Percentiles rank a stretch among this genome's conserved stretches.
phyloP scores from a whole-genome alignment of 768 basidiomycete genomes.

The Chalciporus pseudorubinellus region DNA sequence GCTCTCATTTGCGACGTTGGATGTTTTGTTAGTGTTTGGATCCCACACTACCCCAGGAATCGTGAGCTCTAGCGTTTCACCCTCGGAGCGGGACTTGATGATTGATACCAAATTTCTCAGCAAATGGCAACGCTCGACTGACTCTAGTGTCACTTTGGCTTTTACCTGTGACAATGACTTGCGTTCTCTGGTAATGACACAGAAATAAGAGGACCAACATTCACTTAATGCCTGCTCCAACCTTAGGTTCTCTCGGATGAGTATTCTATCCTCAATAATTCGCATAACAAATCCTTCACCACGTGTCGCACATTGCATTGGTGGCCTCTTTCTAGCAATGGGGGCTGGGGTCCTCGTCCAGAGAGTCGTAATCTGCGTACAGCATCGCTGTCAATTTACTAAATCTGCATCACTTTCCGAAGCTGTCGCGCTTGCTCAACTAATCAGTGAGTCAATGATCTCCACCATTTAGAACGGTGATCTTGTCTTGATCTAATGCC shows the following conservation, averaged over 20 bases:
- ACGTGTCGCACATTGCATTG: constrained; percentile 15
- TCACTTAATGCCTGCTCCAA: neutral
- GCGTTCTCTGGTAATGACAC: constrained; percentile 20
- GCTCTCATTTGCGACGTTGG: constrained; percentile 22
- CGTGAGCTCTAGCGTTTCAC: constrained; percentile 13
- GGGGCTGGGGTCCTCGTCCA: constrained; percentile 14
- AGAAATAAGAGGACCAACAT: too few species aligned
- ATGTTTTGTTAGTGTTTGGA: constrained; percentile 24
- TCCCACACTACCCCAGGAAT: neutral
- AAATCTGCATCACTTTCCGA: constrained; percentile 7
- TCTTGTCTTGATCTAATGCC: neutral
- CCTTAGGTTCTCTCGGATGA: constrained; percentile 26
- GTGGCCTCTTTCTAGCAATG: constrained; percentile 16
- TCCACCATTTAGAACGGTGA: too few species aligned
- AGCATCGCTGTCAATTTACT: neutral
- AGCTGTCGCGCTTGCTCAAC: constrained; percentile 18
- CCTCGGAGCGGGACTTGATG: neutral
- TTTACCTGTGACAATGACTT: constrained; percentile 17
- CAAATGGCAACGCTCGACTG: neutral
- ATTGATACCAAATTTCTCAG: neutral
- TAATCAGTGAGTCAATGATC: constrained; percentile 20
- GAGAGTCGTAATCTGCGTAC: constrained; percentile 17
- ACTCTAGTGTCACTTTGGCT: constrained; percentile 14
- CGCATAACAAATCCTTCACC: constrained; percentile 20
- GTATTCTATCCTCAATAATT: constrained; percentile 26